These are phyloP conservation scores for Cicer chorassanicum DNA, from an alignment of 306 rosid species.

Conservation along the genomic window DNA sequence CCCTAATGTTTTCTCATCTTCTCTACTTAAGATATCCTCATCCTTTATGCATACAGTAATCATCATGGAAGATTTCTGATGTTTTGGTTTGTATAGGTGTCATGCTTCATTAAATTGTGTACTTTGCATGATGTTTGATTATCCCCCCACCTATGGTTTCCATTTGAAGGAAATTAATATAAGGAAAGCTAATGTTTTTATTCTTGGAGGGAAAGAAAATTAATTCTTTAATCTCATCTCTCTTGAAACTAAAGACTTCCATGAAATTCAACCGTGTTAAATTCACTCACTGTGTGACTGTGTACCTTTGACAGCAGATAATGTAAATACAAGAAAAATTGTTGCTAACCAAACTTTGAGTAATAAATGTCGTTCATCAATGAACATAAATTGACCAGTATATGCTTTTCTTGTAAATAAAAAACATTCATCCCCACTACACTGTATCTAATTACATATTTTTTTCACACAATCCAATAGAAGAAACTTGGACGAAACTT, in stretches of 20 bases:
- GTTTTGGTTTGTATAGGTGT: conserved; percentile 36
- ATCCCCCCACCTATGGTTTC: neutral
- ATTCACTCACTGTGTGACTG: neutral
- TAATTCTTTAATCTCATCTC: neutral
- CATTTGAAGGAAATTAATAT: neutral
- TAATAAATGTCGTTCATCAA: too few relatives aligned
- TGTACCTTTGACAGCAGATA: neutral
- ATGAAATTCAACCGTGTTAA: neutral
- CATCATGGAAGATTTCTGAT: conserved; percentile 12
- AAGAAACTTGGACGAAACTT: conserved; percentile 33
- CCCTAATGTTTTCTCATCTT: conserved; percentile 1
- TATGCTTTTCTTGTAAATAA: too few relatives aligned
- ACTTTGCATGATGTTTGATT: conserved; percentile 4
- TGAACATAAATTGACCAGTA: too few relatives aligned
- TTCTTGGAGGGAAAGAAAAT: too few relatives aligned
- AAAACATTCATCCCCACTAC: too few relatives aligned
- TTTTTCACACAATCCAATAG: neutral
- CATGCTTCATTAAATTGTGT: neutral
- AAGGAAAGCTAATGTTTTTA: too few relatives aligned
- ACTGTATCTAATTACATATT: conserved; percentile 19
- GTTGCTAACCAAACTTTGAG: neutral
- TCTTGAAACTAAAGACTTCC: conserved; percentile 4
- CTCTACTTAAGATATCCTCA: neutral
- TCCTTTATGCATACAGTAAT: conserved; percentile 15
- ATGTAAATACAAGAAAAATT: neutral